Evolutionary conservation across 2,329 filamentous ascomycete species (phyloP).

Genomic region (Sporothrix brunneoviolacea): DNA sequence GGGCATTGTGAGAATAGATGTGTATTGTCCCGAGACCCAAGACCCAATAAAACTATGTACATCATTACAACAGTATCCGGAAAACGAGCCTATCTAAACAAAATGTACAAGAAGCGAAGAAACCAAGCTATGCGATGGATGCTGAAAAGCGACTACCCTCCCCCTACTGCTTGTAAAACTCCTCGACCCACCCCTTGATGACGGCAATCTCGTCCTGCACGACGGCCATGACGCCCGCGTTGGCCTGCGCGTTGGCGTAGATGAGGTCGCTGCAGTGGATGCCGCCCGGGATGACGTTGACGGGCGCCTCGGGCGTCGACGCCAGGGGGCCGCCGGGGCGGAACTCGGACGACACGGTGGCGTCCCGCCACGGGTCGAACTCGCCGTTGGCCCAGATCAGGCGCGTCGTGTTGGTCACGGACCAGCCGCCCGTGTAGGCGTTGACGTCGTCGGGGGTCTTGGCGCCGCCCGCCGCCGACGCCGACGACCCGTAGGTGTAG

Average conservation of each 20-base stretch:
- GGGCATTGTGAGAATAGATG: too few relatives aligned
- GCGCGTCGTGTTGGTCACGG: constrained; percentile 32
- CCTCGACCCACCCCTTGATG: constrained; percentile 48
- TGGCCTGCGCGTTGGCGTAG: constrained; percentile 40
- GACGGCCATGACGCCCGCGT: constrained; percentile 42
- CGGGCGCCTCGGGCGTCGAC: constrained; percentile 28
- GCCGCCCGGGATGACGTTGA: constrained; percentile 30
- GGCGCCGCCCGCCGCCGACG: constrained; percentile 22
- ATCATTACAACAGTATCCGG: too few relatives aligned
- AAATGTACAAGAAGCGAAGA: constrained; percentile 4
- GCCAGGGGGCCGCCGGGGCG: constrained; percentile 32
- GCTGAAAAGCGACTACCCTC: not conserved
- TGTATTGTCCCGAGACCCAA: too few relatives aligned
- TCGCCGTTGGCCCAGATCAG: constrained; percentile 36
- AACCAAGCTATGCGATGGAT: not conserved
- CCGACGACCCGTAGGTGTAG: constrained; percentile 26
- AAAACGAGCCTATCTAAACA: not conserved
- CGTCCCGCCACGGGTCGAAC: constrained; percentile 35
- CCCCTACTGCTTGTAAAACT: constrained; percentile 33
- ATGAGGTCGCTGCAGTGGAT: constrained; percentile 37
- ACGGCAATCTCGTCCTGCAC: constrained; percentile 44
- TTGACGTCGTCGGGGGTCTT: constrained; percentile 30
- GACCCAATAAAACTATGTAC: too few relatives aligned
- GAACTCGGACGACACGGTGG: constrained; percentile 31
- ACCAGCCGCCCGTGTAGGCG: constrained; percentile 34